Conservation (phyloP, 169 alveolate species). For the Cyclospora cayetanensis region DNA sequence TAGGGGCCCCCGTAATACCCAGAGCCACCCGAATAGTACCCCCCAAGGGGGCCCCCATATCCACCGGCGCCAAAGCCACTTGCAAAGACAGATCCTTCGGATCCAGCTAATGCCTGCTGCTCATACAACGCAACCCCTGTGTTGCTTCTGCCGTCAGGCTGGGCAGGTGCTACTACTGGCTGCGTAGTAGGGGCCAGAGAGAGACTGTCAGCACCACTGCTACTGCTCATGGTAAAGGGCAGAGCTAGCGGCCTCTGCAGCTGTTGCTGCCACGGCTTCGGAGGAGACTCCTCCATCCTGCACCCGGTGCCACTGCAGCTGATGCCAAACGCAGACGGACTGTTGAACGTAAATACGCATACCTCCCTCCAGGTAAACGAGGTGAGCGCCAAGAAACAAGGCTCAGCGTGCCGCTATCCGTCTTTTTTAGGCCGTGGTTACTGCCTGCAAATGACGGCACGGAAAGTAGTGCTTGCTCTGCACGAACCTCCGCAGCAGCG, state of each 20-base stretch:
- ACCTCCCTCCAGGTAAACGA: too few species aligned
- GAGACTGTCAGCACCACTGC: not conserved
- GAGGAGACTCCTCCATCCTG: constrained; percentile 18
- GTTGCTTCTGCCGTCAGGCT: not conserved
- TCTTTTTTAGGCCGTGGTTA: too few species aligned
- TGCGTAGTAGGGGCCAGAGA: not conserved
- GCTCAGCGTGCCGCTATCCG: too few species aligned
- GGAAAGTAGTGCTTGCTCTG: not conserved
- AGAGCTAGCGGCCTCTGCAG: not conserved
- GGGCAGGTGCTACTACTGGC: not conserved
- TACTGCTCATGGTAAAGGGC: not conserved
- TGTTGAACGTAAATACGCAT: too few species aligned
- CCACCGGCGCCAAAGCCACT: not conserved
- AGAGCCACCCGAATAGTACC: not conserved
- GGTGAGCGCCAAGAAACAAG: too few species aligned
- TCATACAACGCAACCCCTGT: not conserved
- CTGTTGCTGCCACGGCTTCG: constrained; percentile 21
- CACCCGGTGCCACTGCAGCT: not conserved
- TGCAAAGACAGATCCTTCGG: not conserved
- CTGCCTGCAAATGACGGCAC: too few species aligned
- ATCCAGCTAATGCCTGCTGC: not conserved
- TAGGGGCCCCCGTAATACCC: not conserved
- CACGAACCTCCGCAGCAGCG: not conserved
- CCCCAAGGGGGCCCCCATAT: not conserved
- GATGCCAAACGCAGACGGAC: too few species aligned